Percentiles rank a stretch among this genome's conserved stretches.
phyloP scores from a whole-genome alignment of 1,284 basidiomycete genomes.

The Porogramme epimiltina region DNA sequence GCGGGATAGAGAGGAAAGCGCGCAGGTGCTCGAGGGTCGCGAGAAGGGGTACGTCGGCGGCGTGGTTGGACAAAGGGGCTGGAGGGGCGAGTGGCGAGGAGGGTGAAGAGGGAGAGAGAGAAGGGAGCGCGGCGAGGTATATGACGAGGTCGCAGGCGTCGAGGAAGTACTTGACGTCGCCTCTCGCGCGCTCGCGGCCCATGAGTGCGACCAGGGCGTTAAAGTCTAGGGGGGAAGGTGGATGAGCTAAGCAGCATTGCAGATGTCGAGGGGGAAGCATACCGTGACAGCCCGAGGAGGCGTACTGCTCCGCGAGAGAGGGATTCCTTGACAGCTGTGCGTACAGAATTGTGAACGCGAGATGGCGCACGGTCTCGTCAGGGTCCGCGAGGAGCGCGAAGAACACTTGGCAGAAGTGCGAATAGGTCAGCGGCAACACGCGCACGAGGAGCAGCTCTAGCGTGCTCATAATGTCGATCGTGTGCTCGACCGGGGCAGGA shows the following conservation, averaged over 20 bases:
- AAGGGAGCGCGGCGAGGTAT: conserved; percentile 15
- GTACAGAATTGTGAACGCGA: conserved; percentile 17
- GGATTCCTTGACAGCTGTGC: conserved; percentile 17
- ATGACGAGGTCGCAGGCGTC: conserved; percentile 22
- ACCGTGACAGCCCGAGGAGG: conserved; percentile 15
- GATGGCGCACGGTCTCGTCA: conserved; percentile 9
- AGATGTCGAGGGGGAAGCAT: no score
- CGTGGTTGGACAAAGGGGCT: no score
- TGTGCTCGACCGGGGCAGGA: conserved; percentile 4
- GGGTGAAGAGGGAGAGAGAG: background rate
- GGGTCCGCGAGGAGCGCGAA: conserved; percentile 9
- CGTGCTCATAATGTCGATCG: conserved; percentile 9
- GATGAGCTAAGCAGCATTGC: no score
- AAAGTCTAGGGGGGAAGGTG: conserved; percentile 2
- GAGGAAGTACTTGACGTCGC: conserved; percentile 16
- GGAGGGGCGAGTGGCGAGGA: no score
- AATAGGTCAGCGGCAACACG: conserved; percentile 10
- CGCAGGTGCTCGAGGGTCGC: conserved; percentile 14
- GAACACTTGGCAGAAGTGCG: conserved; percentile 16
- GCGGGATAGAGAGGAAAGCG: conserved; percentile 17
- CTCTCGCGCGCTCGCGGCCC: conserved; percentile 4
- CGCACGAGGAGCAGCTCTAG: conserved; percentile 18
- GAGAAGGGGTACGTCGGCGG: conserved; percentile 1
- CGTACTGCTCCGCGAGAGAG: conserved; percentile 10
- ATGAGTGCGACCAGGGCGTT: conserved; percentile 13